phyloP scores from a whole-genome alignment of 1,139 yeast species.

The Yamadazyma membranifaciens region DNA sequence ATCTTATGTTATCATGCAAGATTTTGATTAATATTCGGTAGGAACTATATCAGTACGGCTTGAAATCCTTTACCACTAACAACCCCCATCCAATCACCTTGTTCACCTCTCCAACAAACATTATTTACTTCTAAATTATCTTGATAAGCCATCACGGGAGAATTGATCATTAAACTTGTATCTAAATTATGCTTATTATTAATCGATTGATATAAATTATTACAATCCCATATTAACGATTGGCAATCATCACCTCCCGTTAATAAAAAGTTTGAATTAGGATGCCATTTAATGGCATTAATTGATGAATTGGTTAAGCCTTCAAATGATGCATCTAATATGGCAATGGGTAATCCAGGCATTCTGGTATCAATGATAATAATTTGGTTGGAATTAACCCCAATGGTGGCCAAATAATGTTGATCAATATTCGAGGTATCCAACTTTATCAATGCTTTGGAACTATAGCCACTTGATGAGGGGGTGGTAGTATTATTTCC shows the following conservation, averaged over 20 bases:
- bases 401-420: constrained; percentile 74
- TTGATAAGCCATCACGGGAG: constrained; percentile 55
- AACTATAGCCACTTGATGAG: constrained; percentile 20
- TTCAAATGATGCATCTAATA: constrained; percentile 64
- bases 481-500: constrained; percentile 6
- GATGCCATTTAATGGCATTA: constrained; percentile 84
- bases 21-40: too few relatives aligned
- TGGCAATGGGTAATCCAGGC: constrained; percentile 78
- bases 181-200: constrained; percentile 3
- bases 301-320: constrained; percentile 51
- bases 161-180: constrained; percentile 13
- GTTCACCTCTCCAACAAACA: constrained; percentile 64
- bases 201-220: constrained; percentile 20
- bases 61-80: constrained; percentile 81
- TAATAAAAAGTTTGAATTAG: constrained; percentile 61
- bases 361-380: constrained; percentile 79
- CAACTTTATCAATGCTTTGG: constrained; percentile 68
- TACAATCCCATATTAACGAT: constrained; percentile 80
- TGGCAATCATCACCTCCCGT: constrained; percentile 93
- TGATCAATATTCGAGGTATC: constrained; percentile 82
- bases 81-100: constrained; percentile 80
- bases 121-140: constrained; percentile 72
- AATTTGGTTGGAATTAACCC: constrained; percentile 65
- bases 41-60: constrained; percentile 56
- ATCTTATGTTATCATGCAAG: too few relatives aligned